Percentiles rank a stretch among this genome's conserved stretches.
Evolutionary conservation across 2,329 filamentous ascomycete genomes (phyloP).

Genomic region (Ascochyta clinopodiicola): DNA sequence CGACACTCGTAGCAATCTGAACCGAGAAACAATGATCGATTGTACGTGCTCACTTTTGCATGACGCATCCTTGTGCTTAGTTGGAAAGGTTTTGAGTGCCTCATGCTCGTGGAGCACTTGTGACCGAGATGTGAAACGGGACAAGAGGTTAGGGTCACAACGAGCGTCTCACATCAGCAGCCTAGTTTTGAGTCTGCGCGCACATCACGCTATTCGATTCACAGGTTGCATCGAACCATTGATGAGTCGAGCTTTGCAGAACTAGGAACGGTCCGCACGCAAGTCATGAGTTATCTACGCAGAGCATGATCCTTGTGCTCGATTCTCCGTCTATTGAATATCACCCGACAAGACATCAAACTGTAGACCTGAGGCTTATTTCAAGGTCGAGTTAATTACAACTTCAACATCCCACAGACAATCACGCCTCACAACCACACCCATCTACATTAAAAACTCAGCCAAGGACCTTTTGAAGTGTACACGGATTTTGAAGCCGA

Average conservation of each 20-base stretch:
- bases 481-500: too few relatives aligned
- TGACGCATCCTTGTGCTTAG: slow-evolving; percentile 1
- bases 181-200: not conserved
- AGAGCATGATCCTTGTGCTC: not conserved
- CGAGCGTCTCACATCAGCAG: slow-evolving; percentile 16
- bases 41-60: not conserved
- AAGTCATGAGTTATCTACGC: not conserved
- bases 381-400: not conserved
- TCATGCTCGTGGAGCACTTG: slow-evolving; percentile 14
- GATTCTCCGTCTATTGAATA: not conserved
- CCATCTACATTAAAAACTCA: not conserved
- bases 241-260: not conserved
- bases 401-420: not conserved
- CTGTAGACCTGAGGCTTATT: not conserved
- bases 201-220: not conserved
- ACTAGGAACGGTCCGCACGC: not conserved
- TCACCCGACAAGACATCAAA: not conserved
- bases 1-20: slow-evolving; percentile 29
- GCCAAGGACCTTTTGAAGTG: too few relatives aligned
- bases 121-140: slow-evolving; percentile 28
- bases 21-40: not conserved
- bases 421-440: too few relatives aligned
- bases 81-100: not conserved
- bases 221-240: too few relatives aligned
- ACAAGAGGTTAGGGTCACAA: slow-evolving; percentile 7